Base-by-base conservation (phyloP, 805 yeast genomes). In the Candida awuae region DNA sequence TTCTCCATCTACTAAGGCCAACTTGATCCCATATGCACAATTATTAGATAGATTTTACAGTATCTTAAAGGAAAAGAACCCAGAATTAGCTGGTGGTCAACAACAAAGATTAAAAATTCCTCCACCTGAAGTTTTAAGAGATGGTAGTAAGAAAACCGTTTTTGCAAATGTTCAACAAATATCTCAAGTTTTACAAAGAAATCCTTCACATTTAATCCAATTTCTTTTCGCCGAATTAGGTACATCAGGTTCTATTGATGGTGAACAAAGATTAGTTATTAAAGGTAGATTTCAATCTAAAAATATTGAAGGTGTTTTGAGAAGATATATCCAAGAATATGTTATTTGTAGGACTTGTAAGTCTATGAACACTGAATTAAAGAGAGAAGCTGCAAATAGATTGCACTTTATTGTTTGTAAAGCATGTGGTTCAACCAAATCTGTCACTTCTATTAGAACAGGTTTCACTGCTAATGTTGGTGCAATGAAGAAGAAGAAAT, bases 401-500 rank as follows among this genome's bases (percentile, higher is more conserved):
- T 76, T 92, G 67, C 94, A 85, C 71, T 92, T 92, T 73, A 74
- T 92, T 73, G 95, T 88, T 56, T 92, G 99, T 74, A 87, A 88
- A 61, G 84, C 94, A 41, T 92, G 99, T 75, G 98, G 98, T 52
- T 84, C 95, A 35, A 80, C 97, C 35, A 82, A 96, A 69, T 87
- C 97, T 36, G 99, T 92, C 42, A 78, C 92, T 52, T 86, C 96
- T 34, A 92, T 92, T 66, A 92, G 94, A 78, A 85, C 97, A 35
- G 99, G 99, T 82, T 92, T 85, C 95, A 96, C 88, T 72, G 99
- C 98, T 53, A 90, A 84, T 59, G 80, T 85, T 56, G 94, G 95
- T 53, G 53, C 49, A 25, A 51, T 50, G 46, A 81, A 83, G 65
- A 84, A 90, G 80, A 84, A 78, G 77, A 82, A 70, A 66, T 68